Percentiles rank a stretch among this genome's conserved stretches.
phyloP scores from a whole-genome alignment of 2,329 filamentous ascomycete species.

The Clonostachys rosea region DNA sequence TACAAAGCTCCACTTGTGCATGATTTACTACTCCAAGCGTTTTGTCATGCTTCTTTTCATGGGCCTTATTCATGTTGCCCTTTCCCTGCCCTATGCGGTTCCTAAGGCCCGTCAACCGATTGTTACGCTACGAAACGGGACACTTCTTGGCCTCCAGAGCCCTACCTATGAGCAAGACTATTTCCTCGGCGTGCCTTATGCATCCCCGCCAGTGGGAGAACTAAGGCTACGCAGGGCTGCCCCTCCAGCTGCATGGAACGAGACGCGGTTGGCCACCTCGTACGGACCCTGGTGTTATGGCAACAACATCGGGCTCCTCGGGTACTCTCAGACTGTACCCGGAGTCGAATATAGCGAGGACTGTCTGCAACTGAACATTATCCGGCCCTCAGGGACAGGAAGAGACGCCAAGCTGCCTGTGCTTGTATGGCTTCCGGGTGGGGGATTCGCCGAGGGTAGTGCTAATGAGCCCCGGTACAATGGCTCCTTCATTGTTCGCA shows the following conservation, averaged over 20 bases:
- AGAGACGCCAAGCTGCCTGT: slow-evolving; percentile 2
- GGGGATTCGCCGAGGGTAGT: slow-evolving; percentile 20
- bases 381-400: slow-evolving; percentile 26
- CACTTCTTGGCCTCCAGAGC: slow-evolving; percentile 20
- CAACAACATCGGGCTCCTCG: slow-evolving; percentile 22
- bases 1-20: too few species aligned
- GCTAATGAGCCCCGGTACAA: slow-evolving; percentile 46
- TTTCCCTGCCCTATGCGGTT: too few species aligned
- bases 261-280: slow-evolving; percentile 27
- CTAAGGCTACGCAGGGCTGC: slow-evolving; percentile 33
- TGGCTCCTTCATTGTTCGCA: slow-evolving; percentile 51
- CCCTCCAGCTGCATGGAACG: slow-evolving; percentile 28
- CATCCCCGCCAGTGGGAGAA: slow-evolving; percentile 25
- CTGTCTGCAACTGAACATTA: slow-evolving; percentile 36
- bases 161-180: slow-evolving; percentile 28
- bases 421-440: slow-evolving; percentile 8
- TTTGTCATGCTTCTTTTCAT: too few species aligned
- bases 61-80: too few species aligned
- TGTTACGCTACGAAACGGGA: slow-evolving; percentile 10
- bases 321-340: too few species aligned
- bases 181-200: slow-evolving; percentile 33
- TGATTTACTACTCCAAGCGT: too few species aligned
- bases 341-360: slow-evolving; percentile 35
- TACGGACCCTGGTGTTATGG: slow-evolving; percentile 42
- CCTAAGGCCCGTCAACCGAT: background rate